Base-by-base conservation (phyloP, 139 green algal species). In the Penium margaritaceum region DNA sequence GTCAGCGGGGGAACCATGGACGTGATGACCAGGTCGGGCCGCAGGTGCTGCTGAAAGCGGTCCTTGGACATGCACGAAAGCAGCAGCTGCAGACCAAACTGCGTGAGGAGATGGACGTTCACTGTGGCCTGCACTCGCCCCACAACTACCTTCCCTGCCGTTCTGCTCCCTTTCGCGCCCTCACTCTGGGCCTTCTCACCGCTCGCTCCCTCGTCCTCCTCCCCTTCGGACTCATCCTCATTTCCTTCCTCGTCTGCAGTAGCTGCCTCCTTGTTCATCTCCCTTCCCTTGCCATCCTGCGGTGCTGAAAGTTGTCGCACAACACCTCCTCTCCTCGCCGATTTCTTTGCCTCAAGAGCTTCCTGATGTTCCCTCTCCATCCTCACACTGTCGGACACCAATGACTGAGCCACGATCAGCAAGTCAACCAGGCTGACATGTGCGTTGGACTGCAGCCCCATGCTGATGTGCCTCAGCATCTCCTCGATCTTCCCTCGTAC, bases 51-150 rank as follows among this genome's bases (percentile, higher is more conserved):
- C n/a, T n/a, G n/a, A n/a, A n/a, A n/a, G n/a, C n/a, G n/a, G n/a
- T 41, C 66, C 58, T 70, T 55, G 60, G 82, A 82, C 57, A 91
- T 46, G 19, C 35, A 62, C 0, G 51, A 51, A 1, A 83, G 74
- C 57, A 96, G 81, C 79, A 95, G 64, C 53, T 78, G 83, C 32
- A 96, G 76, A 2, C 85, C 89, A 72, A 95, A 91, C 70, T 92
- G 85, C 3, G 88, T 73, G 60, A 96, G 21, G 66, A 96, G 80
- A 61, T 90, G 74, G 58, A 90, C 76, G 76, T 96, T 88, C 27
- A 81, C 21, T 12, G 12, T 6, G 14, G 38, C 37, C 62, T 9
- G 21, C n/a, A 19, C 24, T 30, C 6, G 6, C 21, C 14, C 53
- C 24, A 15, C 6, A 30, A 17, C 14, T 17, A 12, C 6, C 53